These are phyloP conservation scores for Suillus variegatus DNA, from an alignment of 768 basidiomycete species.

Conservation along the genomic window DNA sequence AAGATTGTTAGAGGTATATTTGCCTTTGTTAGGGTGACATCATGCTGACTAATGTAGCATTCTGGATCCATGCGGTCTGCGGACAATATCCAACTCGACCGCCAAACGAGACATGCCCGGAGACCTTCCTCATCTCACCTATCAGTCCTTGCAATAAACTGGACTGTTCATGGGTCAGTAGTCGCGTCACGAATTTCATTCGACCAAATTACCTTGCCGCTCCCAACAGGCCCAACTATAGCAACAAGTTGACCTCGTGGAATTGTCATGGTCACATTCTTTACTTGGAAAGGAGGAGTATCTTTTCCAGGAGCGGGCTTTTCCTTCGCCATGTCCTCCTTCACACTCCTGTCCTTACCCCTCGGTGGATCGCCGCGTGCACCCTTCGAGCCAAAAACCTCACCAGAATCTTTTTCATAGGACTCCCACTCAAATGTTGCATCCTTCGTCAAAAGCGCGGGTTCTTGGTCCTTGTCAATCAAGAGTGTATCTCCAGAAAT, in stretches of 20 bases:
- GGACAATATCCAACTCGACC: slow-evolving; percentile 70
- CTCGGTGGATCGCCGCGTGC: slow-evolving; percentile 5
- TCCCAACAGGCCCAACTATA: slow-evolving; percentile 70
- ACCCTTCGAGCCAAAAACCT: slow-evolving; percentile 6
- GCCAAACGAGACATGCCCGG: slow-evolving; percentile 58
- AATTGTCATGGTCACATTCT: slow-evolving; percentile 51
- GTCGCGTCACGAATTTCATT: background rate
- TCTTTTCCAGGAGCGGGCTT: slow-evolving; percentile 10
- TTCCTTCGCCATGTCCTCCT: slow-evolving; percentile 13
- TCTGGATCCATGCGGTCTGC: slow-evolving; percentile 80
- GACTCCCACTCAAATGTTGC: slow-evolving; percentile 69
- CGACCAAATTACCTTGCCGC: slow-evolving; percentile 48
- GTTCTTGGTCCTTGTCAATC: slow-evolving; percentile 46
- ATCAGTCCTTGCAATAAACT: slow-evolving; percentile 63
- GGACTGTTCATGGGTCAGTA: slow-evolving; percentile 33
- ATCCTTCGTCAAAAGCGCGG: slow-evolving; percentile 51
- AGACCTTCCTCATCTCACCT: slow-evolving; percentile 64
- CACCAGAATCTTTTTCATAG: slow-evolving; percentile 14
- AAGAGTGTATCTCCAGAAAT: slow-evolving; percentile 41
- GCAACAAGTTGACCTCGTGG: slow-evolving; percentile 60
- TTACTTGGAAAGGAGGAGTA: slow-evolving; percentile 43
- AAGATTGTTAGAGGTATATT: background rate
- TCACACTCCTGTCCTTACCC: background rate
- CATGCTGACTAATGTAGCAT: slow-evolving; percentile 52
- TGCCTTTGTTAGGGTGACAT: background rate